Percentiles rank a stretch among this genome's conserved stretches.
Conservation (phyloP, 23 red algal species). For the Cyanidiococcus yangmingshanensis region DNA sequence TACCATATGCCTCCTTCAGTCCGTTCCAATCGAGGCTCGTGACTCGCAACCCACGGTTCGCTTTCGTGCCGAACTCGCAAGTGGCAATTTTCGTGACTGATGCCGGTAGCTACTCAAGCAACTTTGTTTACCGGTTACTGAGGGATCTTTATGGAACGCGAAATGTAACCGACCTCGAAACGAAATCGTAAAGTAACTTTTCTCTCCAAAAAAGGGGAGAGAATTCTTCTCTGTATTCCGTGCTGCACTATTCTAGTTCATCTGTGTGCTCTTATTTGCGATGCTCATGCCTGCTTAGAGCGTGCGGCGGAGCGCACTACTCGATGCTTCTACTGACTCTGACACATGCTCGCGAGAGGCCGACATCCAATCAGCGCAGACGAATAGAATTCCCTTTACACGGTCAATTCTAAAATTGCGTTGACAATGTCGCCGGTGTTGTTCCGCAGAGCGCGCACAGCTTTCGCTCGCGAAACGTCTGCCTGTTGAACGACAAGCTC, state of each 20-base stretch:
- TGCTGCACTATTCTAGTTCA: no score
- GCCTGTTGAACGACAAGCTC: conserved; percentile 93
- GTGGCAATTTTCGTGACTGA: conserved; percentile 26
- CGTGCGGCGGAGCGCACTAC: no score
- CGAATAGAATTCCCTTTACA: no score
- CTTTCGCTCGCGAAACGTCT: conserved; percentile 87
- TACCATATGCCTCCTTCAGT: neutral
- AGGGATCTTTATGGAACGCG: conserved; percentile 26
- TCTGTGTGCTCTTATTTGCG: no score
- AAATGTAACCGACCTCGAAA: no score
- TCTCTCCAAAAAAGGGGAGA: no score
- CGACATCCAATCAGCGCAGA: no score
- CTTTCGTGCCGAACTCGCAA: conserved; percentile 19
- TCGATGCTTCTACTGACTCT: no score
- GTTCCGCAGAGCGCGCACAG: conserved; percentile 81
- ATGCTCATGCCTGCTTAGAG: no score
- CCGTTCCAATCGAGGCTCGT: neutral
- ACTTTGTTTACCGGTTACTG: conserved; percentile 22
- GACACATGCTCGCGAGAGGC: no score
- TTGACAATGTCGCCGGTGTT: conserved; percentile 94
- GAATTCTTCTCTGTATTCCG: no score
- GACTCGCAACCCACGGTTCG: conserved; percentile 10
- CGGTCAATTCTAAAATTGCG: conserved; percentile 89
- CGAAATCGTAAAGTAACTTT: no score
- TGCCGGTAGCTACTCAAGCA: conserved; percentile 21